Base-by-base conservation (phyloP, 768 basidiomycete species). In the Lanmaoa pseudosensibilis region DNA sequence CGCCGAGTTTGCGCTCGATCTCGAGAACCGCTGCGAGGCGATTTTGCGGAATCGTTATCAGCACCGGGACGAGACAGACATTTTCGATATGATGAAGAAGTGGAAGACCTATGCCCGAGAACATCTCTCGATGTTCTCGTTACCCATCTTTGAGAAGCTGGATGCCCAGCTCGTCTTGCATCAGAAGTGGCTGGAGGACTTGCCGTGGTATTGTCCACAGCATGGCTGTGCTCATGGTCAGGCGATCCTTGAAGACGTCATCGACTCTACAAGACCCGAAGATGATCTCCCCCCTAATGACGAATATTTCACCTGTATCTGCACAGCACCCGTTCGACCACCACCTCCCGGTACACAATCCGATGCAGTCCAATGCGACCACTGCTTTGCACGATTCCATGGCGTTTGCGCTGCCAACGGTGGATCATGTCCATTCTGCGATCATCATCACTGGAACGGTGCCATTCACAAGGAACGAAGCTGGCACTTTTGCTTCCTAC, bases 381-480 rank as follows among this genome's bases (percentile, higher is more conserved):
- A 93, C 63, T 94, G 91, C 59, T 90, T 82, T 68, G 92, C 91
- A 46, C 78, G 90, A 47, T 94, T 94, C 73, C 91, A 94, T 58
- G 90, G 90, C 5, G 80, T 85, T 47, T 93, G 91, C 63, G 91
- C 90, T 12, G 86, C 86, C 61, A 90, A 88, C 60, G 91, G 91
- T n/a, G 92, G 91, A 36, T 94, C 91, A 5, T 94, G 91, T 67
- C 91, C 91, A 0, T 94, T 94, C 76, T 94, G 91, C 61, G 91
- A 94, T 60, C 90, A 92, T 63, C 88, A 92, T 58, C 92, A 94
- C 65, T 93, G 91, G 91, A 91, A 93, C 62, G 91, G 91, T 19
- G 82, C 87, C 4, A 86, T 93, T 50, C 83, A 84, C 68, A 92
- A 92, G 70, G 82, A 88, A 60, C 85, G 92, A 46, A 88, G 79